A percentile compares a stretch with the other conserved stretches of the same genome.
Evolutionary conservation across 768 basidiomycete species (phyloP).

Genomic region (Boletus reticulatus): DNA sequence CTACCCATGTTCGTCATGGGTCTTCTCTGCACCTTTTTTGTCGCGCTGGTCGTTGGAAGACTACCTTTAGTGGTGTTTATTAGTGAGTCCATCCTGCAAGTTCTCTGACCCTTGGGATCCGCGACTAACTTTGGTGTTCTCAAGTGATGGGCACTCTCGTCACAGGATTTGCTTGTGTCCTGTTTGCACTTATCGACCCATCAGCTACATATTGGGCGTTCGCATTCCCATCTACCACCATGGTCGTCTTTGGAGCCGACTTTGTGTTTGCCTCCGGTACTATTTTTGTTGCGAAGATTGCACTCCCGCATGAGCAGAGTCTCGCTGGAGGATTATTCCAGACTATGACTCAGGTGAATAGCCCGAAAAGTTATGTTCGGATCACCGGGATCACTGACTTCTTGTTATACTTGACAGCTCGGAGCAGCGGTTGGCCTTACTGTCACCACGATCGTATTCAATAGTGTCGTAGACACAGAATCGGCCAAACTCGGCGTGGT

Average conservation of each 20-base stretch:
- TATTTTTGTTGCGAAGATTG: conserved; percentile 69
- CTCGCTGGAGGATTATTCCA: conserved; percentile 75
- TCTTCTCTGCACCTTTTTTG: conserved; percentile 58
- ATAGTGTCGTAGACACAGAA: conserved; percentile 42
- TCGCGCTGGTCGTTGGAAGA: conserved; percentile 56
- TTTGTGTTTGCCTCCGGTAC: conserved; percentile 75
- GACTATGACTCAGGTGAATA: conserved; percentile 69
- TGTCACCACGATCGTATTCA: conserved; percentile 68
- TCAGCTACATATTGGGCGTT: conserved; percentile 67
- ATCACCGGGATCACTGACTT: background rate
- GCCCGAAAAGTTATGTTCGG: background rate
- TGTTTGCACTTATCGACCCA: conserved; percentile 68
- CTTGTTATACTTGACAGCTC: conserved; percentile 37
- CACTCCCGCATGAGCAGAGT: conserved; percentile 68
- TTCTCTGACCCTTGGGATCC: background rate
- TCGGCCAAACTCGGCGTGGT: conserved; percentile 33
- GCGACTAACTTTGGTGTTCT: conserved; percentile 5
- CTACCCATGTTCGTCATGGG: conserved; percentile 73
- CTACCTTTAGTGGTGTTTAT: conserved; percentile 57
- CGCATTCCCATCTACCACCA: conserved; percentile 64
- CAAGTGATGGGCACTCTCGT: conserved; percentile 53
- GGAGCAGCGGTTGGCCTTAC: conserved; percentile 71
- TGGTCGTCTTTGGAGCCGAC: conserved; percentile 73
- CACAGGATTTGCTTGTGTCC: conserved; percentile 55
- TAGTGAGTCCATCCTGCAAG: conserved; percentile 35